phyloP scores from a whole-genome alignment of 208 protist species.

The Wallacemonas rigidus region DNA sequence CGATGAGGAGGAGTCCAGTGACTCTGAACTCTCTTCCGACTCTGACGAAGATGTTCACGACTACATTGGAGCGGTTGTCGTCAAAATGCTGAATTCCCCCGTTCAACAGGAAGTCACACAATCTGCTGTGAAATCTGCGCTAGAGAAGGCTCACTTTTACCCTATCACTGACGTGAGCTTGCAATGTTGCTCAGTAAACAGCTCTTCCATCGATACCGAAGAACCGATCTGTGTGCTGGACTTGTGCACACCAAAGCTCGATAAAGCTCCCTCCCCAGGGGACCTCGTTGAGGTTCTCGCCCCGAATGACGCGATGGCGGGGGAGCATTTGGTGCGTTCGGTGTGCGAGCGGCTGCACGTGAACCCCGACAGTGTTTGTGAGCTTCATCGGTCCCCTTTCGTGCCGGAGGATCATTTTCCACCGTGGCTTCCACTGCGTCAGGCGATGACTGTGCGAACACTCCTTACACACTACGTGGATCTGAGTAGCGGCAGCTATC shows the following conservation, averaged over 20 bases:
- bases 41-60: constrained; percentile 25
- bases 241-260: constrained; percentile 14
- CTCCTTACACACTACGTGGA: constrained; percentile 83
- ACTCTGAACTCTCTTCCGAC: constrained; percentile 31
- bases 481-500: constrained; percentile 79
- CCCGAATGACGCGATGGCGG: constrained; percentile 42
- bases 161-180: not conserved
- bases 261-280: constrained; percentile 36
- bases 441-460: constrained; percentile 60
- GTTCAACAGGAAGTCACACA: not conserved
- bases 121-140: not conserved
- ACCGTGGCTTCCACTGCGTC: constrained; percentile 71
- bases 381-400: constrained; percentile 79
- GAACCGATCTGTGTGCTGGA: constrained; percentile 33
- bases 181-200: not conserved
- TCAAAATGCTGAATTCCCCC: constrained; percentile 56
- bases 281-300: constrained; percentile 81
- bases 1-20: constrained; percentile 23
- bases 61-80: constrained; percentile 79
- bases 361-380: constrained; percentile 50
- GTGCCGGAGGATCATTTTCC: constrained; percentile 79
- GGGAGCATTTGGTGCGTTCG: constrained; percentile 46
- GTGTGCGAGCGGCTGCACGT: constrained; percentile 62
- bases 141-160: not conserved
- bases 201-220: not conserved